Conservation (phyloP, 1,139 yeast species). For the Taphrina pruni region DNA sequence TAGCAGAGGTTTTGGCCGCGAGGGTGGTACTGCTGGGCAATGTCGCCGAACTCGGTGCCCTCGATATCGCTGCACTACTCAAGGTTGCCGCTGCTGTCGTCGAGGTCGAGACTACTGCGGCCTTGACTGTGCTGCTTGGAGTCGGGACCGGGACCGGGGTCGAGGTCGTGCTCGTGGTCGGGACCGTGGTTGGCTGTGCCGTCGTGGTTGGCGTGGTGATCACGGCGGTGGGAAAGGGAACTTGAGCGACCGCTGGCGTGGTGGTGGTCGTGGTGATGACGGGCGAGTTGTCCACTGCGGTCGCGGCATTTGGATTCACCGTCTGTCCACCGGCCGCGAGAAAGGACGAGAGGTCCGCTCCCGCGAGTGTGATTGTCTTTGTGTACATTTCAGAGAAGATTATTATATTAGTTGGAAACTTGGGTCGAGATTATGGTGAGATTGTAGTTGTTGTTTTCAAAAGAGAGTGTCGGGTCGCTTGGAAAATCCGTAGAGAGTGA, state of each 20-base stretch:
- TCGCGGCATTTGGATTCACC: slow-evolving; percentile 26
- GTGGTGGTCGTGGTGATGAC: slow-evolving; percentile 18
- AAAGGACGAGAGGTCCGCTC: slow-evolving; percentile 35
- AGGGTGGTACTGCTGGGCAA: not conserved
- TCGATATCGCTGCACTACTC: slow-evolving; percentile 2
- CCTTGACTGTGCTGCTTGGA: not conserved
- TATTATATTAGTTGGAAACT: too few species aligned
- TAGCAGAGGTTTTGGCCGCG: not conserved
- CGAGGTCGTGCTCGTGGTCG: slow-evolving; percentile 3
- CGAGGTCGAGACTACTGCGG: not conserved
- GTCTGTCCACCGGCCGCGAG: slow-evolving; percentile 40
- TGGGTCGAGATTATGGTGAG: too few species aligned
- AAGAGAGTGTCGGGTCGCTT: slow-evolving; percentile 30
- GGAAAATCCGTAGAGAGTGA: slow-evolving; percentile 39
- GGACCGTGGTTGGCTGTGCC: not conserved
- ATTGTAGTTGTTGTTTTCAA: not conserved
- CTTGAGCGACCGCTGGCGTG: slow-evolving; percentile 16
- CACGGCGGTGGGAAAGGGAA: slow-evolving; percentile 18
- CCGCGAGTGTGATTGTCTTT: slow-evolving; percentile 36
- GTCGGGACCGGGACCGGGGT: not conserved
- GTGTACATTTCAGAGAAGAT: slow-evolving; percentile 2
- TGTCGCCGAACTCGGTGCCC: not conserved
- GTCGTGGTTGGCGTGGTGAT: slow-evolving; percentile 21
- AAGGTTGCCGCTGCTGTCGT: slow-evolving; percentile 6
- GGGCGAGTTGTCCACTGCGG: not conserved